Base-by-base conservation (phyloP, 306 rosid species). In the Medicago lupulina region DNA sequence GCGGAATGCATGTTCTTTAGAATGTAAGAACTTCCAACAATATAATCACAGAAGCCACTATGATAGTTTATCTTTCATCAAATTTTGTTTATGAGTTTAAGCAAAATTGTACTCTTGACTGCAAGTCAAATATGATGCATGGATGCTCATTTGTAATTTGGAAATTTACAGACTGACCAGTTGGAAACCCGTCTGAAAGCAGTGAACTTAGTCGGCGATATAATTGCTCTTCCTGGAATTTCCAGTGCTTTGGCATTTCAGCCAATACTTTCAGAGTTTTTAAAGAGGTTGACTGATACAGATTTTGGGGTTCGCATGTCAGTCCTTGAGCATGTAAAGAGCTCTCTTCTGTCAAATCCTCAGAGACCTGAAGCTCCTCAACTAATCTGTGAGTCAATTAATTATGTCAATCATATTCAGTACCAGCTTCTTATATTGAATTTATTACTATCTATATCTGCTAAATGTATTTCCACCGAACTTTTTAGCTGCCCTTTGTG, bases 121-220 rank as follows among this genome's bases (percentile, higher is more conserved):
- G n/a, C 55, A 75, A 46, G 43, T 73, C 69, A 67, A 64, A 59
- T 67, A 60, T 57, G 76, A 64, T 75, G 67, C 54, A 28, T 23
- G 46, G 68, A 71, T 76, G 83, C 80, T 80, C 28, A 70, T 70
- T 62, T 67, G 55, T 63, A 64, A 58, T 61, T 77, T 83, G 79
- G 83, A 78, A 77, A 72, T 85, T 70, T 89, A 89, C 96, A 95
- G 99, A 72, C 89, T 67, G 99, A 95, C 83, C 89, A 89, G 89
- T 82, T 90, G 80, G 97, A 90, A 68, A 89, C 90, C 72, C 99
- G 98, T 61, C 60, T 90, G 78, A 89, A 90, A 87, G 97, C 96
- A 10, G 98, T 95, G 84, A 85, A 87, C 73, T 86, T 92, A 81
- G 93, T 95, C 76, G 98, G 99, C 43, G 87, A 92, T 72, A 83